Conservation (phyloP, 495 filamentous ascomycete genomes). For the Astrothelium macrocarpum region DNA sequence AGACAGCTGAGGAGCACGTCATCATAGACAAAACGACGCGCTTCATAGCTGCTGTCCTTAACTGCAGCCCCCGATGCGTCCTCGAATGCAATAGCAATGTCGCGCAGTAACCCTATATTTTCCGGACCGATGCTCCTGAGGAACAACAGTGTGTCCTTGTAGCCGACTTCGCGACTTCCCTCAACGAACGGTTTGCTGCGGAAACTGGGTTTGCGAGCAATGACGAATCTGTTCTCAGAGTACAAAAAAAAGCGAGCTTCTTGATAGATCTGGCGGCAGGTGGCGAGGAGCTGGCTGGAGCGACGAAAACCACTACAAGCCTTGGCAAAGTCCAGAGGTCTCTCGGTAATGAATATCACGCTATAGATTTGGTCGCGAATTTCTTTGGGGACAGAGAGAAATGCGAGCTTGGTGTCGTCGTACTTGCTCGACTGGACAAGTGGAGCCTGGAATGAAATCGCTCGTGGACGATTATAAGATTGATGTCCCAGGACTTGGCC, state of each 20-base stretch:
- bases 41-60: constrained; percentile 15
- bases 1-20: constrained; percentile 26
- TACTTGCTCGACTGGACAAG: neutral
- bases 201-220: constrained; percentile 15
- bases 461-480: neutral
- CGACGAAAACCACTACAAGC: constrained; percentile 24
- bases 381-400: constrained; percentile 31
- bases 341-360: constrained; percentile 20
- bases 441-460: neutral
- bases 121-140: constrained; percentile 24
- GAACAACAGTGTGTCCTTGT: constrained; percentile 25
- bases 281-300: constrained; percentile 29
- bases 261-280: constrained; percentile 26
- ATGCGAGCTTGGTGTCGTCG: constrained; percentile 13
- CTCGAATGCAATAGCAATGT: constrained; percentile 21
- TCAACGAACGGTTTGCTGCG: constrained; percentile 19
- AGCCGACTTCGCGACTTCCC: constrained; percentile 25
- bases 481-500: neutral
- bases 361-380: constrained; percentile 33
- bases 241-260: constrained; percentile 33
- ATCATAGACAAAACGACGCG: constrained; percentile 29
- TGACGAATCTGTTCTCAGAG: constrained; percentile 30
- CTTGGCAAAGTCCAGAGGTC: constrained; percentile 18
- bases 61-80: constrained; percentile 11
- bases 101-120: constrained; percentile 23